These are phyloP conservation scores for Cerioporus squamosus DNA, from an alignment of 1,284 basidiomycete genomes.

Conservation along the genomic window DNA sequence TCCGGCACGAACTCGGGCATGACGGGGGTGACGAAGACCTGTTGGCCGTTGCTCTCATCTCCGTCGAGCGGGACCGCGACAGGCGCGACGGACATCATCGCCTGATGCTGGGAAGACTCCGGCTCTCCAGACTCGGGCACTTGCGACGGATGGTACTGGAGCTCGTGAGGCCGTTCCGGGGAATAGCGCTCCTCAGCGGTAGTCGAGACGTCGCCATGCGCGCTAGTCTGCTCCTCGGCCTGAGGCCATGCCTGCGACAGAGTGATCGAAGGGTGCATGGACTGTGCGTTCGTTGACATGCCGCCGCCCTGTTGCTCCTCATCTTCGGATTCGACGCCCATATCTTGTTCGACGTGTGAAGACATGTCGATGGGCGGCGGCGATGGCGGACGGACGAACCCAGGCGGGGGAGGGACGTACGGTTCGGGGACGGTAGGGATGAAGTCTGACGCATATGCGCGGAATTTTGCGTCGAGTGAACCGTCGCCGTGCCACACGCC, in stretches of 20 bases:
- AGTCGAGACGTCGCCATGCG: conserved; percentile 2
- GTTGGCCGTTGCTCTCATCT: conserved; percentile 3
- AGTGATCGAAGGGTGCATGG: conserved; percentile 13
- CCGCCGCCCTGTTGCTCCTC: conserved; percentile 1
- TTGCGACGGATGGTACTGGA: not conserved
- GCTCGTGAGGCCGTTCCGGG: conserved; percentile 1
- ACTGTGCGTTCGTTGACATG: not conserved
- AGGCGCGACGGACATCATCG: conserved; percentile 7
- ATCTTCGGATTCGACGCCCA: conserved; percentile 8
- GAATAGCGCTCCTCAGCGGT: conserved; percentile 4
- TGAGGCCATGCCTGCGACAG: conserved; percentile 7
- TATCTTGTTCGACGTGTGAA: conserved; percentile 5
- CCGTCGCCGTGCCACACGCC: conserved; percentile 57
- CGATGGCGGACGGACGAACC: not conserved
- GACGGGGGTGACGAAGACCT: conserved; percentile 14
- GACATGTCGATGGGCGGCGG: conserved; percentile 3
- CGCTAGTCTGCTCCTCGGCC: not conserved
- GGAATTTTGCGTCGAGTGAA: conserved; percentile 3
- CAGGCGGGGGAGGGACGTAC: conserved; percentile 2
- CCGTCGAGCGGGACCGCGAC: conserved; percentile 9
- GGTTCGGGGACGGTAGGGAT: not conserved
- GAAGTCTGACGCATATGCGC: conserved; percentile 16
- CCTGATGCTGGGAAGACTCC: not conserved
- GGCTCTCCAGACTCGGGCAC: not conserved
- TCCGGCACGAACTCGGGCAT: conserved; percentile 14